Base-by-base conservation (phyloP, 1,139 yeast species). In the Saccharomyces uvarum region DNA sequence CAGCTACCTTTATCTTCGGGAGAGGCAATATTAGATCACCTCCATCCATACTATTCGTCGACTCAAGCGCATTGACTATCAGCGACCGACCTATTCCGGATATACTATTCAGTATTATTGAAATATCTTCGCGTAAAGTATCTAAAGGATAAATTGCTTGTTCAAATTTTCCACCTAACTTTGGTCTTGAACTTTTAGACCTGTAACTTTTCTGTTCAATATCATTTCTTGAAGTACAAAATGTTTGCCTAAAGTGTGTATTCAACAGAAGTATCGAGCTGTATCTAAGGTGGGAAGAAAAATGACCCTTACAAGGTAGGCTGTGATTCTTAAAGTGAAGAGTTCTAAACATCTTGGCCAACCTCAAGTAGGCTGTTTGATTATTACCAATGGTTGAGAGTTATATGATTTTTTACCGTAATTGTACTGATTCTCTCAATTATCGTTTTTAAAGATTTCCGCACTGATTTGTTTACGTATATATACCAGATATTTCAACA, bases 21-120 rank as follows among this genome's bases (percentile, higher is more conserved):
- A 51, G 42, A 9, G 53, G 53, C 27, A 51, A 27, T 3, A 51
- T 48, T 3, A 51, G 42, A 51, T 51, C 53, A 28, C 53, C 53
- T 14, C 42, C 28, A 7, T 48, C 48, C 26, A 48, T 21, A 26
- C 8, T 11, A 21, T 41, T 48, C 13, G 53, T 38, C 2, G 41
- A 13, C 41, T 48, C 51, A 11, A 51, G 48, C 7, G 42, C 28
- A 24, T 48, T 48, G 14, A 27, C 24, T n/a, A 51, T 14, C 13
- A n/a, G 42, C 13, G 28, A 29, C 6, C 8, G 9, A 8, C 48
- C 51, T n/a, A 51, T 41, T 27, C 48, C 51, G 19, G 51, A 38
- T n/a, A 51, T 19, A 9, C 16, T 28, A 38, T 27, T 21, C n/a
- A 51, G 32, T 28, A 27, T 16, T 16, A 38, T 28, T 14, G 53